Conservation (phyloP, 441 rosid species). For the Pelargonium cotyledonis region DNA sequence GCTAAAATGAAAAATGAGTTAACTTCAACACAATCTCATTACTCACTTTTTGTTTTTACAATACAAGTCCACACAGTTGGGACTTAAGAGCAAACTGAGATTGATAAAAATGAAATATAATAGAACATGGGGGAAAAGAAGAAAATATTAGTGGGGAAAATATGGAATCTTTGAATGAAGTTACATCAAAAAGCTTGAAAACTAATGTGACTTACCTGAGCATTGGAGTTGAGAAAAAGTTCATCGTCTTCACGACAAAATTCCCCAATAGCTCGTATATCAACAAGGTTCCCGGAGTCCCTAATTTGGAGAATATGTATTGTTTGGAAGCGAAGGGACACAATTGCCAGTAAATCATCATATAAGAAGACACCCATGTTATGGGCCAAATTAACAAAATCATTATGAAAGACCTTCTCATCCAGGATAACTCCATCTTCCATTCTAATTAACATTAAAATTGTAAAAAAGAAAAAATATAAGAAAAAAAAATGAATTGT, state of each 20-base stretch:
- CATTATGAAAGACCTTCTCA: conserved; percentile 76
- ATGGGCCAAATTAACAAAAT: conserved; percentile 66
- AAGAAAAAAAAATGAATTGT: conserved; percentile 2
- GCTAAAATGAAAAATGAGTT: no score
- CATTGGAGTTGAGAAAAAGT: conserved; percentile 70
- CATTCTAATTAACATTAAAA: conserved; percentile 36
- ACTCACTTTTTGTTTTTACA: no score
- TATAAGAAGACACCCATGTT: conserved; percentile 80
- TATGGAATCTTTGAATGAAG: not conserved
- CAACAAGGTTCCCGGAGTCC: conserved; percentile 83
- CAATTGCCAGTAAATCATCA: conserved; percentile 81
- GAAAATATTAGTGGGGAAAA: not conserved
- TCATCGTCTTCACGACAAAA: conserved; percentile 90
- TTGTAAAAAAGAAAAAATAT: conserved; percentile 9
- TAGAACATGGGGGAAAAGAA: no score
- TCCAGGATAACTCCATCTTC: conserved; percentile 79
- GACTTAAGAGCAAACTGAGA: no score
- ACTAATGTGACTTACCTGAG: conserved; percentile 48
- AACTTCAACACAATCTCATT: no score
- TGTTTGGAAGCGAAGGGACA: conserved; percentile 80
- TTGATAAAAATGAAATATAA: no score
- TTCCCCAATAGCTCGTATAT: conserved; percentile 77
- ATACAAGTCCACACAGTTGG: no score
- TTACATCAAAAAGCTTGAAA: conserved; percentile 17
- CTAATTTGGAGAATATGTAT: conserved; percentile 86